phyloP scores from a whole-genome alignment of 2,329 filamentous ascomycete species.

The Talaromyces sp. region DNA sequence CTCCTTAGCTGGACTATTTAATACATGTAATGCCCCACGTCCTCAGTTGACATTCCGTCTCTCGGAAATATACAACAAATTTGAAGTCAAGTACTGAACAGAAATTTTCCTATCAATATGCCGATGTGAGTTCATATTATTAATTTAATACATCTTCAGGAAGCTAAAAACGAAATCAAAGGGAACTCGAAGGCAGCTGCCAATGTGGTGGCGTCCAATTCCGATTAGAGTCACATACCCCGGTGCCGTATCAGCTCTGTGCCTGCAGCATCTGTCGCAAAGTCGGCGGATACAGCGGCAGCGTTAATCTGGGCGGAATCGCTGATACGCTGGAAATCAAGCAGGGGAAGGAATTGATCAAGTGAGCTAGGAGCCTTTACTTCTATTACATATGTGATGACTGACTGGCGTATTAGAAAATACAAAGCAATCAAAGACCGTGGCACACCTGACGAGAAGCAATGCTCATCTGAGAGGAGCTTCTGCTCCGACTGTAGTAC shows the following conservation, averaged over 20 bases:
- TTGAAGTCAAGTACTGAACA: background rate
- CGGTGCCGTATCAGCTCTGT: constrained; percentile 47
- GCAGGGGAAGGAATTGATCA: constrained; percentile 42
- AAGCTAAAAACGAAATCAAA: constrained; percentile 16
- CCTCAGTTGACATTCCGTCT: background rate
- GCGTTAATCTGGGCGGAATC: constrained; percentile 45
- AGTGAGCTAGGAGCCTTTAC: constrained; percentile 25
- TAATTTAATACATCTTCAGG: background rate
- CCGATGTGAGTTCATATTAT: constrained; percentile 19
- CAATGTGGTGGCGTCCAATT: constrained; percentile 48
- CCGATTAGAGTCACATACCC: constrained; percentile 41
- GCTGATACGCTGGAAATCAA: constrained; percentile 37
- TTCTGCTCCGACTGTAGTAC: constrained; percentile 46
- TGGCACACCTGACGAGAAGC: constrained; percentile 34
- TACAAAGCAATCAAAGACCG: constrained; percentile 43
- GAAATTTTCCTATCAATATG: constrained; percentile 10
- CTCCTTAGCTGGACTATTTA: background rate
- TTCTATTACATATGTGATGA: background rate
- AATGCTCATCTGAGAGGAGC: constrained; percentile 41
- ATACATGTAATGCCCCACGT: background rate
- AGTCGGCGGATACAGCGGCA: constrained; percentile 41
- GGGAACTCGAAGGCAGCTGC: constrained; percentile 46
- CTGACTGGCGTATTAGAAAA: constrained; percentile 31
- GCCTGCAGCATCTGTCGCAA: constrained; percentile 49
- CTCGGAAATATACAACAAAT: background rate